These are phyloP conservation scores for Carex sylvatica DNA, from an alignment of 202 grass and related monocot species.

Conservation along the genomic window DNA sequence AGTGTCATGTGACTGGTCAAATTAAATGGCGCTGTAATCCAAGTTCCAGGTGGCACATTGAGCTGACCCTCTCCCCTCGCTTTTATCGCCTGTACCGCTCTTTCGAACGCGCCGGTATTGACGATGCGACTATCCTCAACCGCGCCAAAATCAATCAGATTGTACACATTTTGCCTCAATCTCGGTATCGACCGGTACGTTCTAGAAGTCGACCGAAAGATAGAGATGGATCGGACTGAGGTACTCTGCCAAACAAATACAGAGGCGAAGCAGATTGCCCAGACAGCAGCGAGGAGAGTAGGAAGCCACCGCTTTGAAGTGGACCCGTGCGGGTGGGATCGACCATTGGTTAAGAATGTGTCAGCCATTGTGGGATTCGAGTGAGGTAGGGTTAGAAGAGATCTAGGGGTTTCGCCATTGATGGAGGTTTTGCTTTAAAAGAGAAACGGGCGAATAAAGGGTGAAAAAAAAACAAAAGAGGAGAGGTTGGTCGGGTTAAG, in stretches of 20 bases:
- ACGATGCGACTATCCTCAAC: conserved; percentile 59
- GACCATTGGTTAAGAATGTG: conserved; percentile 37
- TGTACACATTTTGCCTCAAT: conserved; percentile 57
- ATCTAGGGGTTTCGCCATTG: conserved; percentile 39
- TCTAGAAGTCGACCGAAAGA: conserved; percentile 25
- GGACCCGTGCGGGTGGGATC: conserved; percentile 37
- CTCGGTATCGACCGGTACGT: conserved; percentile 31
- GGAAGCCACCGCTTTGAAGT: conserved; percentile 38
- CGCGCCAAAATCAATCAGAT: conserved; percentile 72
- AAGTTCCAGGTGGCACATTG: conserved; percentile 62
- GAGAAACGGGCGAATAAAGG: conserved; percentile 20
- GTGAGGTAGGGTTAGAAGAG: conserved; percentile 11
- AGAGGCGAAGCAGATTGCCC: conserved; percentile 60
- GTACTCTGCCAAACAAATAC: conserved; percentile 72
- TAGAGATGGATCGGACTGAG: conserved; percentile 36
- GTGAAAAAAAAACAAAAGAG: conserved; percentile 1
- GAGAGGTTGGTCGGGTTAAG: not conserved
- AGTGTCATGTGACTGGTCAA: conserved; percentile 90
- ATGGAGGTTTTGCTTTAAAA: conserved; percentile 46
- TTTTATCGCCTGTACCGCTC: conserved; percentile 57
- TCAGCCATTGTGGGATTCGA: conserved; percentile 43
- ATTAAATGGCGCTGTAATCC: conserved; percentile 91
- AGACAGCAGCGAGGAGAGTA: conserved; percentile 47
- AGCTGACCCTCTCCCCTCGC: conserved; percentile 72
- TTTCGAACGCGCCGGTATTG: conserved; percentile 76